Percentiles rank a stretch among this genome's conserved stretches.
Conservation (phyloP, 2,329 filamentous ascomycete genomes). For the Penicillium rolfsii region DNA sequence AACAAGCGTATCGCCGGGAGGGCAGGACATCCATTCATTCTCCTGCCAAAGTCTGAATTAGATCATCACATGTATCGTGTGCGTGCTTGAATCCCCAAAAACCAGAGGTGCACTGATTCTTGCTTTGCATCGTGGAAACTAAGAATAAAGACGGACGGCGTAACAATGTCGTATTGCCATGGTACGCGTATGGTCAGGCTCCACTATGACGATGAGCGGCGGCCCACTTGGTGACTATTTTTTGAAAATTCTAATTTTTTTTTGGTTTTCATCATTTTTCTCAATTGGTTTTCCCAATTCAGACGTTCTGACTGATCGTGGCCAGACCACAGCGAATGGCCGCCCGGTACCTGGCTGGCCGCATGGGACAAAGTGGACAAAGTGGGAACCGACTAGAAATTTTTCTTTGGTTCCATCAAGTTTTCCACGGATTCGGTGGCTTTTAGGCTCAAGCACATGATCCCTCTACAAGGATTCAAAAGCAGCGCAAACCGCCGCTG, state of each 20-base stretch:
- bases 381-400: constrained; percentile 35
- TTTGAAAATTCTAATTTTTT: constrained; percentile 10
- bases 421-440: constrained; percentile 31
- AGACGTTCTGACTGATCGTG: constrained; percentile 18
- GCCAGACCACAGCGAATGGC: constrained; percentile 29
- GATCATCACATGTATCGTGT: neutral
- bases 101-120: neutral
- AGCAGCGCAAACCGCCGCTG: constrained; percentile 12
- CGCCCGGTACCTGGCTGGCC: constrained; percentile 23
- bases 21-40: neutral
- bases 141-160: constrained; percentile 2
- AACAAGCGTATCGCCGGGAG: neutral
- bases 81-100: neutral
- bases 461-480: constrained; percentile 28
- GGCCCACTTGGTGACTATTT: constrained; percentile 17
- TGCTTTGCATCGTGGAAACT: neutral
- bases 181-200: constrained; percentile 26
- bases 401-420: constrained; percentile 14
- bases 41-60: neutral
- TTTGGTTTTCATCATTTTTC: neutral
- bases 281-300: neutral
- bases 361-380: constrained; percentile 20
- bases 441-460: constrained; percentile 30
- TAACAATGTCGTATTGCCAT: constrained; percentile 17
- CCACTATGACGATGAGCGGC: constrained; percentile 34